Evolutionary conservation across 306 rosid genomes (phyloP).

Genomic region (Casuarina glauca): DNA sequence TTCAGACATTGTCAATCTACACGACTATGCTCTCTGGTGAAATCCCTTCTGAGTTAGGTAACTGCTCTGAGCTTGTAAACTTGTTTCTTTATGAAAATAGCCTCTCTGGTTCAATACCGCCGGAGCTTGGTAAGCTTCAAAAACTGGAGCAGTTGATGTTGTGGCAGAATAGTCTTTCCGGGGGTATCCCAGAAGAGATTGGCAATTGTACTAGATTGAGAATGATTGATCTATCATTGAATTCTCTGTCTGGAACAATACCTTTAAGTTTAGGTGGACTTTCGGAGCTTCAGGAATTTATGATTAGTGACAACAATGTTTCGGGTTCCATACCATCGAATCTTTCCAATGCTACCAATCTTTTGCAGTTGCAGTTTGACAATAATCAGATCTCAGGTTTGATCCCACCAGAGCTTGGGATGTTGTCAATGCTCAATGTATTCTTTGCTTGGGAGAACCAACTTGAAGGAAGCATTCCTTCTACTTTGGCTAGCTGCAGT

Average conservation of each 20-base stretch:
- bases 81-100: constrained; percentile 83
- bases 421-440: constrained; percentile 57
- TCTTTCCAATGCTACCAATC: constrained; percentile 62
- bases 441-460: constrained; percentile 93
- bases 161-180: constrained; percentile 81
- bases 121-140: constrained; percentile 70
- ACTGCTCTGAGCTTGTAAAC: constrained; percentile 81
- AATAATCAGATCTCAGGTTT: constrained; percentile 86
- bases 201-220: constrained; percentile 77
- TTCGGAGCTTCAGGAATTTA: constrained; percentile 65
- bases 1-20: constrained; percentile 77
- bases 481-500: constrained; percentile 53
- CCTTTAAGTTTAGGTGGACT: constrained; percentile 68
- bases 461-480: constrained; percentile 91
- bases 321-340: constrained; percentile 79
- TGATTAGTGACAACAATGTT: constrained; percentile 89
- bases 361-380: constrained; percentile 84
- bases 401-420: constrained; percentile 79
- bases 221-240: constrained; percentile 81
- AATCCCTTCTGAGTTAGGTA: constrained; percentile 83
- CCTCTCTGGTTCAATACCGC: constrained; percentile 78
- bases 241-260: constrained; percentile 77
- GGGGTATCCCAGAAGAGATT: constrained; percentile 78
- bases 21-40: constrained; percentile 92
- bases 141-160: constrained; percentile 75